Base-by-base conservation (phyloP, 495 filamentous ascomycete species). In the Lasiosphaeriaceae sp. region DNA sequence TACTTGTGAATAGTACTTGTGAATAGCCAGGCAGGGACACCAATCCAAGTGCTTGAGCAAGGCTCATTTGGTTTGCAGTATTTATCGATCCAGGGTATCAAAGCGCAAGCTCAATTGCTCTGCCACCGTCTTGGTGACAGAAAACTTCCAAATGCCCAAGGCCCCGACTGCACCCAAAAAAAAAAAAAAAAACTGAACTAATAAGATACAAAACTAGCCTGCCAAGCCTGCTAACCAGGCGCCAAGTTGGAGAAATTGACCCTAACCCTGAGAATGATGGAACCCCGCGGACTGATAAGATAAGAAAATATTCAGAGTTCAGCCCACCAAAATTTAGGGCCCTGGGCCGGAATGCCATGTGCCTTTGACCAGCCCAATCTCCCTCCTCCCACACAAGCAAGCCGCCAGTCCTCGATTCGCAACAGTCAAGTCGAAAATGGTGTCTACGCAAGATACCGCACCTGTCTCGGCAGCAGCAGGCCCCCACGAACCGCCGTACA, bases 401-500 rank as follows among this genome's bases (percentile, higher is more conserved):
- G 26, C 26, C 26, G 26, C 3, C 26, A 31, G 4, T 31, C 26
- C 26, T 31, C 26, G 9, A 31, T 31, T 31, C 9, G 34, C 26
- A 9, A 31, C 3, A 31, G 26, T 9, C 26, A 31, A 31, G 26
- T 31, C 26, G 4, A 47, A 47, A 43, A 55, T 50, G 39, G 43
- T 46, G 17, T 55, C 62, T 45, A 43, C 59, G 11, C 55, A 65
- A 22, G 24, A 23, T 11, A 52, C 23, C 55, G 16, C 58, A 23
- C 9, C 58, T 12, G 29, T 20, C 6, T 34, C 49, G 12, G 49
- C 52, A n/a, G 50, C 45, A 3, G 5, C 39, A 43, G 83, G 50
- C 22, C 65, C 71, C 31, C 70, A 66, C 39, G 57, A 65, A 51
- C 66, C 64, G 2, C 64, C 66, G 3, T 65, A 68, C 49, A 54